Base-by-base conservation (phyloP, 371 early-diverging fungal species). In the Zychaea mexicana region DNA sequence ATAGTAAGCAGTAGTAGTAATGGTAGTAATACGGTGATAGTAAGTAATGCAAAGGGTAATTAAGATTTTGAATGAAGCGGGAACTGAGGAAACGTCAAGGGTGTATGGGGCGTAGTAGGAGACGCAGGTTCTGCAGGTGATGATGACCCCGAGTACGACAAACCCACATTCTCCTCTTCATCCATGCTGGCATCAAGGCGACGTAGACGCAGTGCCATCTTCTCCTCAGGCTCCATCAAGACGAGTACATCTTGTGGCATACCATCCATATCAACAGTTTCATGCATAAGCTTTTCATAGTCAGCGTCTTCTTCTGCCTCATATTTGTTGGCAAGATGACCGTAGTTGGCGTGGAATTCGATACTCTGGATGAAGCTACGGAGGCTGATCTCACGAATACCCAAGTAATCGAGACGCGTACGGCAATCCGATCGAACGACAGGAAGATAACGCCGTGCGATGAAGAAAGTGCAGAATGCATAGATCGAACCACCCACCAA, bases 401-500 rank as follows among this genome's bases (percentile, higher is more conserved):
- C 77, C 32, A 73, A 46, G 64, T 83, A 81, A 39, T 72, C 71
- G 27, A 79, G 65, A 32, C 82, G 74, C 19, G 76, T 76, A n/a
- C 57, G 61, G 31, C 52, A 52, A 1, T 70, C 63, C 9, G 59
- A 28, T 36, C 72, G 65, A 1, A 73, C 52, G 8, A 52, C 42
- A 5, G 82, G 82, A 39, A 83, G 54, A 28, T 67, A 72, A 22
- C 52, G 64, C 27, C 72, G 69, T 27, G 77, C 80, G 24, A 81
- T 67, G 54, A 74, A 81, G 55, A 82, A 88, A 1, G 85, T 72
- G 7, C 85, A 76, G 17, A 87, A 70, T 1, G 91, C 87, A 71
- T 88, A 89, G n/a, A 87, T 75, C 12, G 83, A 83, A 3, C 92
- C 92, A 49, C 86, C 89, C 12, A 90, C 82, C 47, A 92, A 71